Evolutionary conservation across 2,329 filamentous ascomycete species (phyloP).

Genomic region (Exophiala spinifera): DNA sequence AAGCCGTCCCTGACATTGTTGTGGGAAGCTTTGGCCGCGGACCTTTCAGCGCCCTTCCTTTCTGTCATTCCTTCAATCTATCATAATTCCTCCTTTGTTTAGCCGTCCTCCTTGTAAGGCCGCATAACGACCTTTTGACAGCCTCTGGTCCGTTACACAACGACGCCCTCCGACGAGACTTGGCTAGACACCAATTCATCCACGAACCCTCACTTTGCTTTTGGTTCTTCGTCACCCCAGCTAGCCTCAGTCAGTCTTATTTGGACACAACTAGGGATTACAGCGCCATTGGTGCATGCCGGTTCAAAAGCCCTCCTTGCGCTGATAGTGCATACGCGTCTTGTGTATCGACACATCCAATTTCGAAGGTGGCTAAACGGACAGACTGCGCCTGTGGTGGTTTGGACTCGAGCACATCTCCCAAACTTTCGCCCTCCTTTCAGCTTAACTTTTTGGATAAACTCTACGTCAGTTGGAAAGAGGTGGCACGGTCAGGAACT

Average conservation of each 20-base stretch:
- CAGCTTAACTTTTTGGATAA: neutral
- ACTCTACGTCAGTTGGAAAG: constrained; percentile 10
- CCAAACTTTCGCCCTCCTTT: neutral
- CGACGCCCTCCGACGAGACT: constrained; percentile 10
- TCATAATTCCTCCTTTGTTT: constrained; percentile 18
- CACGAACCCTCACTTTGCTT: neutral
- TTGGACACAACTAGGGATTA: neutral
- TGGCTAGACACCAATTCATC: constrained; percentile 3
- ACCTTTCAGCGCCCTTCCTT: constrained; percentile 4
- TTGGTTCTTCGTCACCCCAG: neutral
- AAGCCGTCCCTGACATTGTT: constrained; percentile 1
- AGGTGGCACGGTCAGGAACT: constrained; percentile 18
- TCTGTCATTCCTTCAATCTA: constrained; percentile 19
- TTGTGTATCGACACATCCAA: too few species aligned
- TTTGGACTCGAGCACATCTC: neutral
- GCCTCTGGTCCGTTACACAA: constrained; percentile 17
- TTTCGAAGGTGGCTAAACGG: neutral
- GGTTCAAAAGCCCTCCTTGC: too few species aligned
- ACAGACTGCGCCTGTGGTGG: neutral
- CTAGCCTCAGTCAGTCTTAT: neutral
- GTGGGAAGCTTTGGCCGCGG: constrained; percentile 7
- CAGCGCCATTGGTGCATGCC: neutral
- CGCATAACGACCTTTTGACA: constrained; percentile 13
- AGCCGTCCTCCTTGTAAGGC: constrained; percentile 15
- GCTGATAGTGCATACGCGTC: too few species aligned